phyloP scores from a whole-genome alignment of 2,329 filamentous ascomycete genomes.

The Fusarium decemcellulare region DNA sequence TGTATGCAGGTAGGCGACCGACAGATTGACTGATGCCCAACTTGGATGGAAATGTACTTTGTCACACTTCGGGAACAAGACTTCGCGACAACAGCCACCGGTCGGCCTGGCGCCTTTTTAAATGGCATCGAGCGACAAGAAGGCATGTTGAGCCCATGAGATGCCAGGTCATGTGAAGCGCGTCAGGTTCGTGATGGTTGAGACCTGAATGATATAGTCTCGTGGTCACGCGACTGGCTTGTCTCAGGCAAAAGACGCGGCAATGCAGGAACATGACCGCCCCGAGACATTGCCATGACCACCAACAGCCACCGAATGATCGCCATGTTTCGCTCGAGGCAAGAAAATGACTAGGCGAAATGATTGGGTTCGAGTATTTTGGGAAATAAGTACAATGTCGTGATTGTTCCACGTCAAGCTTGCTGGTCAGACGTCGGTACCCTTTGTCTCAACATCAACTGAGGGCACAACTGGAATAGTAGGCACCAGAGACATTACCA shows the following conservation, averaged over 20 bases:
- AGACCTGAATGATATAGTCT: conserved; percentile 34
- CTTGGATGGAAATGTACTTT: conserved; percentile 13
- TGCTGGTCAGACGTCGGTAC: conserved; percentile 33
- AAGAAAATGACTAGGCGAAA: conserved; percentile 28
- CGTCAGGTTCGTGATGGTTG: conserved; percentile 39
- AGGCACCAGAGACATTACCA: conserved; percentile 26
- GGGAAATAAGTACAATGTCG: conserved; percentile 14
- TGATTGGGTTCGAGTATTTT: conserved; percentile 24
- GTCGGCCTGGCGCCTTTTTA: conserved; percentile 23
- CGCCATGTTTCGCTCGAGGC: conserved; percentile 1
- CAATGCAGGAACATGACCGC: conserved; percentile 43
- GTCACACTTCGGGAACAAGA: conserved; percentile 17
- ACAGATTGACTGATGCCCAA: conserved; percentile 14
- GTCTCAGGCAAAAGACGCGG: conserved; percentile 14
- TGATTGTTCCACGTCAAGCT: conserved; percentile 42
- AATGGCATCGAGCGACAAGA: conserved; percentile 4
- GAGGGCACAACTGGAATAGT: not conserved
- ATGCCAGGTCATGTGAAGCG: conserved; percentile 38
- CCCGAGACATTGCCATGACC: conserved; percentile 37
- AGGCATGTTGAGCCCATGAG: conserved; percentile 8
- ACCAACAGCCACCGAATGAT: conserved; percentile 32
- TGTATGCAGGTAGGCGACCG: conserved; percentile 27
- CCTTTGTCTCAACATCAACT: conserved; percentile 26
- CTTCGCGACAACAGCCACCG: conserved; percentile 18
- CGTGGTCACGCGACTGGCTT: conserved; percentile 31